Base-by-base conservation (phyloP, 345 rosid genomes). In the Geranium brycei region DNA sequence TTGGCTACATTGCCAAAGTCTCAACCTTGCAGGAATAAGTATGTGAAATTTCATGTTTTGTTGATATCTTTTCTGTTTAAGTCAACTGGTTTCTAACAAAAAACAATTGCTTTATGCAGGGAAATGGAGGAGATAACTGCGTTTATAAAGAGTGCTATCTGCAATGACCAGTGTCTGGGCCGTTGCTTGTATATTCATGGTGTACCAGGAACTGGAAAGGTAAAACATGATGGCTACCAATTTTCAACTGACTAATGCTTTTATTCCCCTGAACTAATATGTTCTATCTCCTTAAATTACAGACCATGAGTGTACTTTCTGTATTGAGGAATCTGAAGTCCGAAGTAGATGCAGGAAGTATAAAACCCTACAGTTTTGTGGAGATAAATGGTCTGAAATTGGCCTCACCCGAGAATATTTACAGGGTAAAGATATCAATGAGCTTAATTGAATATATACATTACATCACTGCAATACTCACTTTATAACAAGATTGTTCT, bases 201-300 rank as follows among this genome's bases (percentile, higher is more conserved):
- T 77, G 98, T 92, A 80, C 98, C 98, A 0, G 98, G 98, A 71
- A 89, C 98, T 12, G 98, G 97, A 73, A 92, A 92, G 88, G 95
- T 85, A 77, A 35, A 35, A 35, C 3, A 35, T 35, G 41, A 7
- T 35, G 41, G 41, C 41, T 35, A 35, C 10, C 41, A 35, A 35
- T 35, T 35, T 35, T 35, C 10, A 4, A 35, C 41, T 35, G 41
- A 4, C 7, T 35, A 28, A 51, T 28, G 73, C 66, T 41, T 15
- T 11, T 58, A 40, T 59, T 47, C 60, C 64, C 58, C 51, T 61
- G 28, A 66, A 64, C 69, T 61, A 59, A 70, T 63, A 47, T 60
- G 23, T 65, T 60, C 16, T 18, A 61, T 72, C 17, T 62, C 65
- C 38, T 67, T 62, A 58, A 69, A 66, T 68, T 71, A 71, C 80